Evolutionary conservation across 2,329 filamentous ascomycete genomes (phyloP), one percentile per base, ranked within the genome.

Genomic region (Xylaria polymorpha): DNA sequence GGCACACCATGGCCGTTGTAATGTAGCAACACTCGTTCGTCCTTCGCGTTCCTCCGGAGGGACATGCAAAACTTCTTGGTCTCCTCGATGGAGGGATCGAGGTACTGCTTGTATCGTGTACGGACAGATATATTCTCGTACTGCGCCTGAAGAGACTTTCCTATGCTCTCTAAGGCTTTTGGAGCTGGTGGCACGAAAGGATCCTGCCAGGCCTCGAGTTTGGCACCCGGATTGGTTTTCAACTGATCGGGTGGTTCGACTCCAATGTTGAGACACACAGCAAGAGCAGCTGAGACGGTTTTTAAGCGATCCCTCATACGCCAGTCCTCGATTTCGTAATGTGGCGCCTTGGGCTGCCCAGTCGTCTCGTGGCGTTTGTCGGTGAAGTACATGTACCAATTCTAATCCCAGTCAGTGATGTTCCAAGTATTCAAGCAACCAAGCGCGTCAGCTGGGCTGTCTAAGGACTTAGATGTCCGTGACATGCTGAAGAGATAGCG

Each of bases 381-480:
- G 72, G 95, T 98, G 81, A 93, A 99, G 82, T 99, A 99, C 95
- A 98, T 98, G 84, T 97, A 98, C 89, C 97, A 99, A 74, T 94
- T 97, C 92, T 97, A 81, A 39, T 37, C n/a, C 66, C 67, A 69
- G 69, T 73, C 61, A 77, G 73, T 46, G 14, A 22, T 18, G 48
- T 35, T 22, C 20, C 29, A 59, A 37, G n/a, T 18, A 32, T 60
- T 22, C 8, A 22, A n/a, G 22, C 12, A n/a, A 65, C 15, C 4
- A 59, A 55, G 35, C 50, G 18, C n/a, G 35, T 51, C 20, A 43
- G 14, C n/a, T 20, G 18, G 22, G 14, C 22, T 3, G n/a, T 43
- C 29, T 9, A 22, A 43, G 9, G 12, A 18, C 22, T 29, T 50
- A 58, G 29, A 18, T n/a, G 14, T 14, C 9, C 8, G 43, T 43